Percentiles rank a stretch among this genome's conserved stretches.
Conservation (phyloP, 2,329 filamentous ascomycete species). For the Fusarium denticulatum region DNA sequence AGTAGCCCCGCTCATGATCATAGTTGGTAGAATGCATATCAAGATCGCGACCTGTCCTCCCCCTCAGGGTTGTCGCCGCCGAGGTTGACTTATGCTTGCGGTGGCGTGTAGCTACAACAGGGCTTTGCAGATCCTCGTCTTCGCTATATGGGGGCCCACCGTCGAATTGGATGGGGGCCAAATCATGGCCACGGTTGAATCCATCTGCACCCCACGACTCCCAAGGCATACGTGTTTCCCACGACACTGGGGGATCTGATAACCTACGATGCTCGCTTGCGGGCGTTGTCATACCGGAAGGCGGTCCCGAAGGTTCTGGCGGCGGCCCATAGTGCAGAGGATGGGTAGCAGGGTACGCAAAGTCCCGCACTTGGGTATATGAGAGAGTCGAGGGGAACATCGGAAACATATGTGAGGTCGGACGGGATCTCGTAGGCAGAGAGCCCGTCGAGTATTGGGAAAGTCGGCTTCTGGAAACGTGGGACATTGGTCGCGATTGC, state of each 20-base stretch:
- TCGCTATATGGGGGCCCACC: constrained; percentile 95
- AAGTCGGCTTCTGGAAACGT: constrained; percentile 81
- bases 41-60: constrained; percentile 59
- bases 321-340: constrained; percentile 95
- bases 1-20: constrained; percentile 72
- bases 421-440: constrained; percentile 75
- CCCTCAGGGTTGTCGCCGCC: constrained; percentile 55
- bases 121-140: constrained; percentile 93
- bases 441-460: constrained; percentile 85
- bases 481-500: constrained; percentile 74
- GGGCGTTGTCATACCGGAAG: constrained; percentile 85
- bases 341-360: constrained; percentile 85
- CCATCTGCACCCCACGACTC: constrained; percentile 64
- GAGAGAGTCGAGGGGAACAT: constrained; percentile 85
- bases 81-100: constrained; percentile 83
- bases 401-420: constrained; percentile 83
- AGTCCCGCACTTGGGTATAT: constrained; percentile 94
- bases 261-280: constrained; percentile 81
- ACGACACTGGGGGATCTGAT: constrained; percentile 82
- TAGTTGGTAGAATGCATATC: constrained; percentile 60
- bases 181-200: constrained; percentile 72
- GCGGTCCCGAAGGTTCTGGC: constrained; percentile 73
- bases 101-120: constrained; percentile 85
- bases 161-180: constrained; percentile 84
- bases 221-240: constrained; percentile 75